Percentiles rank a stretch among this genome's conserved stretches.
Conservation (phyloP, 805 yeast species). For the Pachysolen tannophilus region DNA sequence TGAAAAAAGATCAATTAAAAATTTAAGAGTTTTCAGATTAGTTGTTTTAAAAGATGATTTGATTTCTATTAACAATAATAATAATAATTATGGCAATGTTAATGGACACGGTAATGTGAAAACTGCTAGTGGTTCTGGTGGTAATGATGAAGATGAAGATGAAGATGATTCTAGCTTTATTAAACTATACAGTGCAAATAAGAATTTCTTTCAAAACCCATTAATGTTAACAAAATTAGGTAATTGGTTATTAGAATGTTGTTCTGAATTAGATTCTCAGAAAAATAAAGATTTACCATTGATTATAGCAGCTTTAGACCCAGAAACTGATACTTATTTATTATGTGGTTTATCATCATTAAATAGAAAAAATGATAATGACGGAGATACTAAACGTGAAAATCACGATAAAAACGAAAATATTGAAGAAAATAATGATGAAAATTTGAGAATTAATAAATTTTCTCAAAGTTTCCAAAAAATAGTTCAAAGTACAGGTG, state of each 20-base stretch:
- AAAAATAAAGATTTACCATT: slow-evolving; percentile 64
- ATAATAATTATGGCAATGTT: no score
- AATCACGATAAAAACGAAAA: slow-evolving; percentile 15
- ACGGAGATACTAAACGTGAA: slow-evolving; percentile 21
- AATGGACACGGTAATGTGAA: no score
- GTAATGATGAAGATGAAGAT: slow-evolving; percentile 7
- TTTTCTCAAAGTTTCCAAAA: slow-evolving; percentile 90
- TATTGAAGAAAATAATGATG: slow-evolving; percentile 24
- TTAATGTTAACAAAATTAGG: slow-evolving; percentile 78
- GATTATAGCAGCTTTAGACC: slow-evolving; percentile 78
- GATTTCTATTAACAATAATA: slow-evolving; percentile 8
- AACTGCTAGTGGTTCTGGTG: not conserved
- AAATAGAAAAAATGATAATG: slow-evolving; percentile 41
- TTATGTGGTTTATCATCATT: slow-evolving; percentile 89
- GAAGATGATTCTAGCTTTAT: not conserved
- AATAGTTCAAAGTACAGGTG: slow-evolving; percentile 77
- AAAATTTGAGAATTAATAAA: slow-evolving; percentile 51
- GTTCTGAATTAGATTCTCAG: slow-evolving; percentile 78
- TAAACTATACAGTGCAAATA: slow-evolving; percentile 69
- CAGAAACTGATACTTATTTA: slow-evolving; percentile 63
- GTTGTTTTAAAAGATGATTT: slow-evolving; percentile 78
- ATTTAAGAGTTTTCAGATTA: slow-evolving; percentile 70
- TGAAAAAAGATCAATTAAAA: slow-evolving; percentile 74
- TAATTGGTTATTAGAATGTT: slow-evolving; percentile 83
- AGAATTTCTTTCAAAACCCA: slow-evolving; percentile 76